Percentiles rank a stretch among this genome's conserved stretches.
phyloP scores from a whole-genome alignment of 2,329 filamentous ascomycete genomes.

The Apiospora pterosperma region DNA sequence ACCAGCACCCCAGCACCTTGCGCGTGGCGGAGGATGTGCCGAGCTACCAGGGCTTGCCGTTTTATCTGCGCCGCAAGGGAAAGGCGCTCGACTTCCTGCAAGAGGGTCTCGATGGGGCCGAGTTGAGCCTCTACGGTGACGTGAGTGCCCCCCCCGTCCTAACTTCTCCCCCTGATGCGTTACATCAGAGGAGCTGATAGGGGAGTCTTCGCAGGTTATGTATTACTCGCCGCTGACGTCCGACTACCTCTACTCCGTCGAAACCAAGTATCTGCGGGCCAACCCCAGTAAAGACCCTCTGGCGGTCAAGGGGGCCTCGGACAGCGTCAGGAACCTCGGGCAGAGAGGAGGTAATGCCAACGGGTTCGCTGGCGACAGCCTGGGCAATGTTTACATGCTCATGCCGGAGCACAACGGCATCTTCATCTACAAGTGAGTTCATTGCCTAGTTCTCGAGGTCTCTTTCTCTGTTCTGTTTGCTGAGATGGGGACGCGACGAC shows the following conservation, averaged over 20 bases:
- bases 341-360: slow-evolving; percentile 41
- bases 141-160: slow-evolving; percentile 9
- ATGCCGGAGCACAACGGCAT: slow-evolving; percentile 43
- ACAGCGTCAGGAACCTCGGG: slow-evolving; percentile 42
- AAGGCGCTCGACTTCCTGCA: slow-evolving; percentile 22
- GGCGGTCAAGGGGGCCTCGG: slow-evolving; percentile 35
- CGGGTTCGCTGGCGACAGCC: slow-evolving; percentile 39
- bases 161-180: neutral
- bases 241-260: slow-evolving; percentile 29
- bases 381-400: slow-evolving; percentile 41
- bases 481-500: neutral
- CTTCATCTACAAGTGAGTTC: slow-evolving; percentile 35
- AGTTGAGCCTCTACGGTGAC: slow-evolving; percentile 23
- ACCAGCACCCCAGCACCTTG: slow-evolving; percentile 25
- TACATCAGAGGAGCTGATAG: neutral
- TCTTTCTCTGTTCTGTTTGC: neutral
- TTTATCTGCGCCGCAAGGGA: slow-evolving; percentile 23
- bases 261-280: slow-evolving; percentile 31
- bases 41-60: slow-evolving; percentile 30
- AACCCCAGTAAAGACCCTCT: slow-evolving; percentile 27
- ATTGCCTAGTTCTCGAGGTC: neutral
- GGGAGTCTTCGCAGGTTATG: slow-evolving; percentile 24
- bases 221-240: slow-evolving; percentile 40
- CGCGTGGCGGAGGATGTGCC: slow-evolving; percentile 25
- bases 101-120: slow-evolving; percentile 29